phyloP scores from a whole-genome alignment of 2,329 filamentous ascomycete species.

The Rutstroemia sydowiana region DNA sequence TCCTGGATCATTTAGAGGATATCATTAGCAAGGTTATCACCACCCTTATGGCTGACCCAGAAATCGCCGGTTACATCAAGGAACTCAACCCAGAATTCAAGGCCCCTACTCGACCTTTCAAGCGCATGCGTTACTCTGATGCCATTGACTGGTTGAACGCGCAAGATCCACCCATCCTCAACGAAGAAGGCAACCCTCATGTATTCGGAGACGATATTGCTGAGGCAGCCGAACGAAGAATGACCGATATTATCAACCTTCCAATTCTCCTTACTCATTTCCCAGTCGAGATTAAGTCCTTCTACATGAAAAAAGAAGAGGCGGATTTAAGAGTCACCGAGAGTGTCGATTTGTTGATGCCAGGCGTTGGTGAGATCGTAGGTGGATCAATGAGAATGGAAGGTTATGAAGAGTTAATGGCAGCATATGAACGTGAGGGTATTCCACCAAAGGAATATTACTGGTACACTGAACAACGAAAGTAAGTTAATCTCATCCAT shows the following conservation, averaged over 20 bases:
- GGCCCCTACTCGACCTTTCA: constrained; percentile 75
- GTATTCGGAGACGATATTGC: constrained; percentile 95
- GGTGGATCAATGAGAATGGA: constrained; percentile 96
- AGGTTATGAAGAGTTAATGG: constrained; percentile 81
- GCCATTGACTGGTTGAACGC: constrained; percentile 91
- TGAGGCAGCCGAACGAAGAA: constrained; percentile 89
- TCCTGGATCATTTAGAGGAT: constrained; percentile 79
- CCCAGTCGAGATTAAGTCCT: constrained; percentile 94
- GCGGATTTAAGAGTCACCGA: constrained; percentile 80
- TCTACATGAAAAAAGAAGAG: constrained; percentile 93
- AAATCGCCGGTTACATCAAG: constrained; percentile 66
- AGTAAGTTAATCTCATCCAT: constrained; percentile 50
- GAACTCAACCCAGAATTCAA: constrained; percentile 87
- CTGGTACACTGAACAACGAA: constrained; percentile 94
- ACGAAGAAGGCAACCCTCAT: constrained; percentile 87
- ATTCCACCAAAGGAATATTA: constrained; percentile 85
- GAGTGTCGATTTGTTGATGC: constrained; percentile 80
- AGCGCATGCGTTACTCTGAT: constrained; percentile 89
- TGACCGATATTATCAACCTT: constrained; percentile 94
- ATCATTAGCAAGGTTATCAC: constrained; percentile 59
- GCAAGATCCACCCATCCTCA: constrained; percentile 71
- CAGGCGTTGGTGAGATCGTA: constrained; percentile 93
- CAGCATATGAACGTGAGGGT: constrained; percentile 77
- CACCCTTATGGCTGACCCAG: constrained; percentile 63
- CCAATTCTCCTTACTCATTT: constrained; percentile 98